Evolutionary conservation across 2,329 filamentous ascomycete genomes (phyloP), one percentile per base, ranked within the genome.

Genomic region (Aureobasidium sp.): DNA sequence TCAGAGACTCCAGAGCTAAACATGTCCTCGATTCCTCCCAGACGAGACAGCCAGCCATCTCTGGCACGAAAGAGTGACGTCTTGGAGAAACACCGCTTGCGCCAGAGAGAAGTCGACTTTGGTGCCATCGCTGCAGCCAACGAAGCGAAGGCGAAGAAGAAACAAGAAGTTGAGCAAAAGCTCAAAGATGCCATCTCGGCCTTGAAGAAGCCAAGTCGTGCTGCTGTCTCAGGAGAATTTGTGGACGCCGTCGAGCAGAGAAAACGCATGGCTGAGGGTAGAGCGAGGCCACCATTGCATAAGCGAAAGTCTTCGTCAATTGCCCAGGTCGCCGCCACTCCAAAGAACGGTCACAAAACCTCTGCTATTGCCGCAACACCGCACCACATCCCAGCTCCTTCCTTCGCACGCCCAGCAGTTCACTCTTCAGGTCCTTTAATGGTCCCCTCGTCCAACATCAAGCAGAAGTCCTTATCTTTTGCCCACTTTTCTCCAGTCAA

Each of bases 191-290:
- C 93, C 11, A 95, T 96, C 58, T 87, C 87, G 8, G 87, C 90
- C 13, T 77, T 95, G 48, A 90, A 92, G 75, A 93, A 90, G 77
- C 93, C 93, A 1, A 94, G 95, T 72, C 87, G 93, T 53, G 86
- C 88, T 27, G 83, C 92, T 47, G 91, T 90, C 16, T 89, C 89
- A 38, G 90, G 89, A 71, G 86, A 88, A 43, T 83, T 92, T 65
- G 88, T 87, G 4, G 91, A 93, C 69, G 90, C 88, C 31, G 86
- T 88, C 6, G 91, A 94, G 74, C 86, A 86, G 71, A 87, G 90
- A 36, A 68, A 68, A 38, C 64, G 58, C 51, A 76, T 76, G 63
- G 75, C 71, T 5, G 71, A 74, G 64, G 73, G 71, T 13, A 73
- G 72, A 25, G 71, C 71, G 16, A 72, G 71, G 58, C 62, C 38